These are phyloP conservation scores for Kalanchoe fedtschenkoi DNA, from an alignment of 164 flowering plant species.

Conservation along the genomic window DNA sequence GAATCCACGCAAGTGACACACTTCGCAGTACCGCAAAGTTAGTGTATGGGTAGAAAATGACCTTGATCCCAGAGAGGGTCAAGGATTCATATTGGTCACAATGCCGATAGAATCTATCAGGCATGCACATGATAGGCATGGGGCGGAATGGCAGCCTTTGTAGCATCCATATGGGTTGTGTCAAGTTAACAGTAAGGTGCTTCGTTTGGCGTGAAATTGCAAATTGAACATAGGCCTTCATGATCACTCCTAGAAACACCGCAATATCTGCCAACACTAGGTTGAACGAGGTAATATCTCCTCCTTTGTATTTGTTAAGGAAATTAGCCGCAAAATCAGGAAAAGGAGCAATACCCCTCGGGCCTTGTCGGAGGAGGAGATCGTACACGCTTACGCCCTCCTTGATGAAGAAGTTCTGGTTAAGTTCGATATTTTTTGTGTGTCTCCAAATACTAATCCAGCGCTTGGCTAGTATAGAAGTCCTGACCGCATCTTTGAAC, in stretches of 20 bases:
- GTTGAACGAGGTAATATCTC: neutral
- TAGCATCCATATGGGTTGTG: neutral
- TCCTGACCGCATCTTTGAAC: slow-evolving; percentile 29
- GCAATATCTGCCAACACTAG: neutral
- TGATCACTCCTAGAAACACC: neutral
- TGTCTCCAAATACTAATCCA: slow-evolving; percentile 16
- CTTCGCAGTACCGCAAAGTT: neutral
- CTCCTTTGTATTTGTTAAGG: neutral
- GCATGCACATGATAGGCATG: neutral
- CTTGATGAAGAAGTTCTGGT: slow-evolving; percentile 16
- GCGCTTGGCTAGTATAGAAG: slow-evolving; percentile 14
- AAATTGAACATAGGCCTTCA: neutral
- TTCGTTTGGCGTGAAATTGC: neutral
- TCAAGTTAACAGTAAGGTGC: neutral
- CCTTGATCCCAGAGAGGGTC: neutral
- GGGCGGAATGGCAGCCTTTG: neutral
- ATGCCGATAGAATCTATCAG: neutral
- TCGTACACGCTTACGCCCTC: neutral
- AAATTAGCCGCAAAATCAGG: neutral
- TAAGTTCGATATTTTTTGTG: slow-evolving; percentile 16
- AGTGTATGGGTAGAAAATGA: neutral
- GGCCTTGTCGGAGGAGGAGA: neutral
- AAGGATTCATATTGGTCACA: neutral
- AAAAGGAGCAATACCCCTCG: neutral
- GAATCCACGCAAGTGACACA: neutral